A percentile compares a stretch with the other conserved stretches of the same genome.
phyloP scores from a whole-genome alignment of 345 rosid species.

The Balakata baccata region DNA sequence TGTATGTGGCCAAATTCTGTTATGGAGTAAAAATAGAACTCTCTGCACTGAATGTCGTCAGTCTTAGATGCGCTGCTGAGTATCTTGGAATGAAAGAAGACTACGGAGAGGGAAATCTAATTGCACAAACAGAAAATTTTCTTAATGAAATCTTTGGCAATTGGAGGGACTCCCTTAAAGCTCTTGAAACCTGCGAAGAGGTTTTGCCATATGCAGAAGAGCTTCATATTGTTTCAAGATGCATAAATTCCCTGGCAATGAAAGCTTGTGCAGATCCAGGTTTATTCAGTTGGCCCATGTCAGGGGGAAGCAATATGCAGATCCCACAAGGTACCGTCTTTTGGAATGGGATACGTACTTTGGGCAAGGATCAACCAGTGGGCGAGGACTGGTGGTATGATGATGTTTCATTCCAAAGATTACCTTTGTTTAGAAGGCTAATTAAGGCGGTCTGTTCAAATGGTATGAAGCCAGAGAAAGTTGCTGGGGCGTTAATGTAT shows the following conservation, averaged over 20 bases:
- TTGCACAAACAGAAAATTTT: conserved; percentile 58
- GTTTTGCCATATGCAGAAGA: conserved; percentile 65
- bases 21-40: conserved; percentile 73
- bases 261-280: conserved; percentile 66
- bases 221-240: conserved; percentile 69
- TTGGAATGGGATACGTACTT: conserved; percentile 72
- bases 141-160: conserved; percentile 50
- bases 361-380: conserved; percentile 30
- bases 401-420: conserved; percentile 58
- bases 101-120: conserved; percentile 68
- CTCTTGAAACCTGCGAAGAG: conserved; percentile 68
- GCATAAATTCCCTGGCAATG: conserved; percentile 72
- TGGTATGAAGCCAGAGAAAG: conserved; percentile 50
- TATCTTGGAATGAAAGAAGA: conserved; percentile 77
- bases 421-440: conserved; percentile 60
- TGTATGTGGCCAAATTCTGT: conserved; percentile 77
- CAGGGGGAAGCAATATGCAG: conserved; percentile 26
- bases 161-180: conserved; percentile 72
- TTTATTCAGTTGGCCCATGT: conserved; percentile 62
- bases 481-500: conserved; percentile 61
- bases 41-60: conserved; percentile 52
- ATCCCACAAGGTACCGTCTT: conserved; percentile 36
- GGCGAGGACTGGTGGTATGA: conserved; percentile 86
- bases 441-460: conserved; percentile 51
- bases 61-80: conserved; percentile 85